phyloP scores from a whole-genome alignment of 208 protist genomes.

The Herpetomonas tarakana region DNA sequence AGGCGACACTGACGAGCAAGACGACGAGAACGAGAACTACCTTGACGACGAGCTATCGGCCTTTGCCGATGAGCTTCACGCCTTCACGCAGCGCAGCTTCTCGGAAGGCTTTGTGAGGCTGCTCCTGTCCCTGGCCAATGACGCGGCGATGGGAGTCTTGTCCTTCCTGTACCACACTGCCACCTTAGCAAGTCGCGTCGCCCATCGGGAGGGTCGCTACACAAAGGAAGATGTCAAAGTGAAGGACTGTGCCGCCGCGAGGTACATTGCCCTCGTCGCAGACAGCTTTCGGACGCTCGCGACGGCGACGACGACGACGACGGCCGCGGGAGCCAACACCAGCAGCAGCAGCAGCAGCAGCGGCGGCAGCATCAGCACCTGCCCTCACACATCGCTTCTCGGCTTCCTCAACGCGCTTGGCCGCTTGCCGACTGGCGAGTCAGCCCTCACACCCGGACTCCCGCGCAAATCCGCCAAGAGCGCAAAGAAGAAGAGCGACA shows the following conservation, averaged over 20 bases:
- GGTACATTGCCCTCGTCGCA: neutral
- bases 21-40: neutral
- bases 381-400: too few relatives aligned
- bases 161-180: constrained; percentile 21
- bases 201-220: neutral
- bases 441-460: neutral
- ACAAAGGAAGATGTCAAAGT: neutral
- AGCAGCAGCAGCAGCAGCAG: neutral
- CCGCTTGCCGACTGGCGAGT: neutral
- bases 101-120: constrained; percentile 6
- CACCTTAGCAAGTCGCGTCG: neutral
- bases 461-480: neutral
- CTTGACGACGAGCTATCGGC: constrained; percentile 3
- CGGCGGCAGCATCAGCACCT: too few relatives aligned
- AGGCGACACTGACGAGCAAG: neutral
- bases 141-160: constrained; percentile 14
- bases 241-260: neutral
- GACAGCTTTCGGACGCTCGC: neutral
- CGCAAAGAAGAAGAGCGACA: neutral
- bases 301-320: too few relatives aligned
- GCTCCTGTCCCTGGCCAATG: constrained; percentile 5
- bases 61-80: constrained; percentile 24
- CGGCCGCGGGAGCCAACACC: neutral
- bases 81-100: constrained; percentile 13
- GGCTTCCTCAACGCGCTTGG: neutral